Conservation (phyloP, 768 basidiomycete species). For the Mycena capillaripes region DNA sequence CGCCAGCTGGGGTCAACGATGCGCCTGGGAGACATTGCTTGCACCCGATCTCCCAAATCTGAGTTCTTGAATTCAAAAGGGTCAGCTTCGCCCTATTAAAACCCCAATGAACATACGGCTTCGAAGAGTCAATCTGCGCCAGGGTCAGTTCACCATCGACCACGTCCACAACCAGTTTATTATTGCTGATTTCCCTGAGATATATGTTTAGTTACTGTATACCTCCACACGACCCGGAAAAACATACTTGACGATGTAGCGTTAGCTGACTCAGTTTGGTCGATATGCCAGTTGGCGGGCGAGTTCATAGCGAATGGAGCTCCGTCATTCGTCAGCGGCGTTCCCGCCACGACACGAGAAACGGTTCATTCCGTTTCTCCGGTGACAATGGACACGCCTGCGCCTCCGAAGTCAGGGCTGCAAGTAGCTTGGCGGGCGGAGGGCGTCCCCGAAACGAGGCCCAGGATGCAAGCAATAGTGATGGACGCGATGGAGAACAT, state of each 20-base stretch:
- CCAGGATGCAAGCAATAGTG: neutral
- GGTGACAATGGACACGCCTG: conserved; percentile 18
- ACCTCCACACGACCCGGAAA: conserved; percentile 10
- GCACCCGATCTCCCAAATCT: conserved; percentile 30
- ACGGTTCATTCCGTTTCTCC: neutral
- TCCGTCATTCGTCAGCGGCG: neutral
- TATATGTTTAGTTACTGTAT: too few relatives aligned
- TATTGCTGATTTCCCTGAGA: conserved; percentile 11
- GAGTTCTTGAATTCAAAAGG: neutral
- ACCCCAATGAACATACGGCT: neutral
- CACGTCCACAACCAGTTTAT: conserved; percentile 13
- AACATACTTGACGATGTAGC: too few relatives aligned
- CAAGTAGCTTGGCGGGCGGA: conserved; percentile 3
- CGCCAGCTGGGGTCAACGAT: conserved; percentile 22
- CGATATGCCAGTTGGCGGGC: conserved; percentile 23
- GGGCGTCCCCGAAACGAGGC: neutral
- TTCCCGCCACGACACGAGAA: conserved; percentile 11
- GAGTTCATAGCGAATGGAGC: conserved; percentile 4
- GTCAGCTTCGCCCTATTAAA: neutral
- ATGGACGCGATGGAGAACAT: neutral
- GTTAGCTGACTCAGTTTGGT: conserved; percentile 7
- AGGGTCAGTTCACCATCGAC: conserved; percentile 9
- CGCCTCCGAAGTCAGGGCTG: conserved; percentile 29
- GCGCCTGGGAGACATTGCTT: conserved; percentile 22
- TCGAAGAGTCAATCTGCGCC: conserved; percentile 4